Conservation (phyloP, 352 stramenopile genomes). For the Globisporangium recalcitrans region DNA sequence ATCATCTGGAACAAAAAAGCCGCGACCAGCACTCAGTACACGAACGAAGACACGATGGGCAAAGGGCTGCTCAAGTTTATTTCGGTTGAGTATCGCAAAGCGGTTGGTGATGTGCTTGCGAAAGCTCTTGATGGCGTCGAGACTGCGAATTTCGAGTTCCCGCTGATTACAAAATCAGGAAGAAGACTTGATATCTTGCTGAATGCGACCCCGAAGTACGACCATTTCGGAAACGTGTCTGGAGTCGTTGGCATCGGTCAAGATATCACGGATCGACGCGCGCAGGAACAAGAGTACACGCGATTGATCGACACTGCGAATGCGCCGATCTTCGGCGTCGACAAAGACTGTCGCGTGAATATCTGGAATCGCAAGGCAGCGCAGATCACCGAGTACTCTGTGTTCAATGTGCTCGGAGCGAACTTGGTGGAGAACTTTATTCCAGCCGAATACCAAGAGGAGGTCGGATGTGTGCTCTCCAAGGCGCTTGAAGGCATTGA, state of each 20-base stretch:
- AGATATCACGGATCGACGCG: slow-evolving; percentile 57
- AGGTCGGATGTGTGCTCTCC: slow-evolving; percentile 44
- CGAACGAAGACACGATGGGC: slow-evolving; percentile 77
- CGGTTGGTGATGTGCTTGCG: slow-evolving; percentile 51
- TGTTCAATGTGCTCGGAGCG: slow-evolving; percentile 56
- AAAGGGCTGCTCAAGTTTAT: slow-evolving; percentile 58
- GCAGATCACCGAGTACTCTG: slow-evolving; percentile 72
- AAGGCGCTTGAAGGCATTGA: slow-evolving; percentile 46
- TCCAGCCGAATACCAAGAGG: slow-evolving; percentile 44
- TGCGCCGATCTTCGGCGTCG: slow-evolving; percentile 77
- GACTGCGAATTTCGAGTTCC: slow-evolving; percentile 75
- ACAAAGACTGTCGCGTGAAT: slow-evolving; percentile 60
- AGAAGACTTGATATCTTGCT: slow-evolving; percentile 49
- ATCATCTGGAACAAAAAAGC: slow-evolving; percentile 90
- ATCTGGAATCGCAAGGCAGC: slow-evolving; percentile 82
- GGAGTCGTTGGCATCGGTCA: slow-evolving; percentile 65
- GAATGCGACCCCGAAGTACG: slow-evolving; percentile 51
- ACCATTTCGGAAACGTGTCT: slow-evolving; percentile 53
- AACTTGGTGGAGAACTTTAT: slow-evolving; percentile 81
- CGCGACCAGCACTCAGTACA: slow-evolving; percentile 75
- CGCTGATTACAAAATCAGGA: slow-evolving; percentile 57
- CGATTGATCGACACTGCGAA: slow-evolving; percentile 86
- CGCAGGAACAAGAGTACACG: slow-evolving; percentile 74
- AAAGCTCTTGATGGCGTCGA: slow-evolving; percentile 47
- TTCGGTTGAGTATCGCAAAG: slow-evolving; percentile 45